These are phyloP conservation scores for Gracilaria gracilis DNA, from an alignment of 23 red algal genomes.

Conservation along the genomic window DNA sequence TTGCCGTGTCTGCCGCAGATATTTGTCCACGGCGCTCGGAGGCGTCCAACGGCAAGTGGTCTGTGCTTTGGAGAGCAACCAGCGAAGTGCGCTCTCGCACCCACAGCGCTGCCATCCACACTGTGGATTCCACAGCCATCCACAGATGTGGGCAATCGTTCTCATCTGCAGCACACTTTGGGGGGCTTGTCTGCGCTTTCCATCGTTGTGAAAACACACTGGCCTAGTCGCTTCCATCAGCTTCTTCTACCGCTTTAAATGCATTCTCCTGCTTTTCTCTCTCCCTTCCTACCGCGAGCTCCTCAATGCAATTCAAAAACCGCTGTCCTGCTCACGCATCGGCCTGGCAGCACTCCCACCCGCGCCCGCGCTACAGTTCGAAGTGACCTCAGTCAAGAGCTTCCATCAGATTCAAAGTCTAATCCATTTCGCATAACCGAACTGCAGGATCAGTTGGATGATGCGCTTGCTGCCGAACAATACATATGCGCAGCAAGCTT, in stretches of 20 bases:
- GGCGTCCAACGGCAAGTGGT: neutral
- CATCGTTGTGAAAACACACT: neutral
- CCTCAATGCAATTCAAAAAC: neutral
- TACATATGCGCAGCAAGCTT: constrained; percentile 33
- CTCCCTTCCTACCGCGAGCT: neutral
- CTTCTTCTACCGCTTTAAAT: neutral
- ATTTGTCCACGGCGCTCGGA: neutral
- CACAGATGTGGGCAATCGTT: no score
- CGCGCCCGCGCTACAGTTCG: neutral
- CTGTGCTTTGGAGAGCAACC: no score
- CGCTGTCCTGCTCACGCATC: neutral
- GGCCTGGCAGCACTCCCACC: neutral
- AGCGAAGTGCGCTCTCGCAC: no score
- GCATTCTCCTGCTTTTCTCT: neutral
- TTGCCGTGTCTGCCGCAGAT: neutral
- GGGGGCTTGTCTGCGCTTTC: no score
- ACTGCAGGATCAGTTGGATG: constrained; percentile 39
- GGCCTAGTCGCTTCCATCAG: neutral
- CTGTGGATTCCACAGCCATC: no score
- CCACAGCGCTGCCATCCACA: no score
- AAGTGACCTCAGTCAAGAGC: neutral
- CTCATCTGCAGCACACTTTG: no score
- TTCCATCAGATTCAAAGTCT: neutral
- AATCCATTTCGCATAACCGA: constrained; percentile 40
- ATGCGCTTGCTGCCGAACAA: constrained; percentile 45